A percentile compares a stretch with the other conserved stretches of the same genome.
Conservation (phyloP, 2,329 filamentous ascomycete genomes). For the Colletotrichum coccodes region DNA sequence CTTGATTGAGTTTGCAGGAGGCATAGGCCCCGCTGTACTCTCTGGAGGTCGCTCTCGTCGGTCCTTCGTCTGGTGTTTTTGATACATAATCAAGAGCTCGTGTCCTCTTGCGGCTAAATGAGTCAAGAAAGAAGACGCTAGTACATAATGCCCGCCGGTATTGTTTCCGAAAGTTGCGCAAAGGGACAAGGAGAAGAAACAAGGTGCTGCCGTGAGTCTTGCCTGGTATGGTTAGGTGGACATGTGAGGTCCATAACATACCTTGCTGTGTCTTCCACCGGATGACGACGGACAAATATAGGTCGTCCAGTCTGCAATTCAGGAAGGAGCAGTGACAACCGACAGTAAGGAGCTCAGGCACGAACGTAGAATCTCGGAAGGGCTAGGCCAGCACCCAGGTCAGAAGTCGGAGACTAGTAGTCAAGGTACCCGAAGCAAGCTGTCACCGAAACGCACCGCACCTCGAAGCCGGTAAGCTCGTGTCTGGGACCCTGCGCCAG, state of each 20-base stretch:
- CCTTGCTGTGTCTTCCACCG: background rate
- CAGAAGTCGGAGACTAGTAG: background rate
- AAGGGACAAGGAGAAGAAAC: background rate
- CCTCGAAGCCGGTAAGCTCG: background rate
- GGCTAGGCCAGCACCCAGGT: background rate
- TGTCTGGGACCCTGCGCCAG: conserved; percentile 4
- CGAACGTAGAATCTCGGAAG: background rate
- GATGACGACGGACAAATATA: background rate
- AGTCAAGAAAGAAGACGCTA: conserved; percentile 24
- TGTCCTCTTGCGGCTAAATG: conserved; percentile 13
- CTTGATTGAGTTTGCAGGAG: conserved; percentile 19
- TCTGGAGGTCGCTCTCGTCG: background rate
- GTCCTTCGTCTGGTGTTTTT: conserved; percentile 29
- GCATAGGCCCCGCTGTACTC: conserved; percentile 6
- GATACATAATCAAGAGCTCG: conserved; percentile 21
- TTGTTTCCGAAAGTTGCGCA: conserved; percentile 11
- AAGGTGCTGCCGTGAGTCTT: background rate
- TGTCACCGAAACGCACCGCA: background rate
- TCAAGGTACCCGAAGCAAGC: background rate
- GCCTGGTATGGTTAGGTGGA: background rate
- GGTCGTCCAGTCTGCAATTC: background rate
- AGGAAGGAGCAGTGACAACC: background rate
- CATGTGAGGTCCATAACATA: background rate
- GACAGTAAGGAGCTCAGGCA: background rate
- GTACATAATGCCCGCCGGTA: conserved; percentile 9